Conservation (phyloP, 352 stramenopile genomes). For the Phytophthora citricola region DNA sequence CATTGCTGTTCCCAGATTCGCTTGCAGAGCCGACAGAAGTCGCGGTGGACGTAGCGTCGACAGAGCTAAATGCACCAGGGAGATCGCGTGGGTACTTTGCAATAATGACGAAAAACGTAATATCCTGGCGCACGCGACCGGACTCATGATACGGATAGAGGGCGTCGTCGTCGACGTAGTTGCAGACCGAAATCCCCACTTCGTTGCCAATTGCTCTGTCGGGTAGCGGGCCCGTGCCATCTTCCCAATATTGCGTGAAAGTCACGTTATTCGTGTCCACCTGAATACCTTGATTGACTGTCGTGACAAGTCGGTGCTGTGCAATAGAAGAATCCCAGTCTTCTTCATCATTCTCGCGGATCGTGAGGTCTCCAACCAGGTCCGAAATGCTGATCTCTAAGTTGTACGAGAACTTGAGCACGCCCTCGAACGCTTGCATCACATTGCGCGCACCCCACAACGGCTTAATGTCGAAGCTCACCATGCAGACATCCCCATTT, state of each 20-base stretch:
- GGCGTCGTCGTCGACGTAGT: slow-evolving; percentile 56
- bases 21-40: not conserved
- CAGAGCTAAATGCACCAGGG: slow-evolving; percentile 6
- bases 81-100: slow-evolving; percentile 19
- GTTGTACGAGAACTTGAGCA: slow-evolving; percentile 54
- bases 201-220: slow-evolving; percentile 26
- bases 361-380: slow-evolving; percentile 45
- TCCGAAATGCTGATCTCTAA: slow-evolving; percentile 54
- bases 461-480: slow-evolving; percentile 59
- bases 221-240: slow-evolving; percentile 17
- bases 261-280: slow-evolving; percentile 52
- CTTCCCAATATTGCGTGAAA: slow-evolving; percentile 41
- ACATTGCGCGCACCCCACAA: slow-evolving; percentile 31
- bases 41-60: not conserved
- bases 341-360: slow-evolving; percentile 48
- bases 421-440: slow-evolving; percentile 47
- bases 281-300: slow-evolving; percentile 27
- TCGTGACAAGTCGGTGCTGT: slow-evolving; percentile 48
- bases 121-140: slow-evolving; percentile 54
- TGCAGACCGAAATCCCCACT: slow-evolving; percentile 42
- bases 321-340: slow-evolving; percentile 37
- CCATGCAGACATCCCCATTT: slow-evolving; percentile 40
- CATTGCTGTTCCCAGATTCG: not conserved
- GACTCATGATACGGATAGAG: slow-evolving; percentile 50
- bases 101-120: slow-evolving; percentile 50